Evolutionary conservation across 164 flowering plant genomes (phyloP).

Genomic region (Vitis rotundifolia): DNA sequence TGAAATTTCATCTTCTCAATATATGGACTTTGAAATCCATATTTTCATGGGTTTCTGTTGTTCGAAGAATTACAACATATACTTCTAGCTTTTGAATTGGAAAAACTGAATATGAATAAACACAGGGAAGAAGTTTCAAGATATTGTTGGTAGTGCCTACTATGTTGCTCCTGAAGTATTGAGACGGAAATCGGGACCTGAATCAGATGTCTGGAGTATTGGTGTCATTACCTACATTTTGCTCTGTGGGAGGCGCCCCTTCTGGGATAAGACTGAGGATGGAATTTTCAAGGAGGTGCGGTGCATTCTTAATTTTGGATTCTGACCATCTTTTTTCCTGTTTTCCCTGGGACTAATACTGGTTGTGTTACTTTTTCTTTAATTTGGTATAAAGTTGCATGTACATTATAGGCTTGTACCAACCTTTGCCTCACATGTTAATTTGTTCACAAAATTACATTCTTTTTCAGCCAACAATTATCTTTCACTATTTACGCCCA

Average conservation of each 20-base stretch:
- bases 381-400: neutral
- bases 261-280: slow-evolving; percentile 99
- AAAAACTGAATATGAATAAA: slow-evolving; percentile 2
- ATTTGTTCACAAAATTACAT: too few species aligned
- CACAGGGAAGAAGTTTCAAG: slow-evolving; percentile 81
- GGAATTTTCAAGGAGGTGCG: slow-evolving; percentile 96
- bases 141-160: slow-evolving; percentile 98
- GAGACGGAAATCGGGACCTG: slow-evolving; percentile 95
- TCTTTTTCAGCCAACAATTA: too few species aligned
- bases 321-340: neutral
- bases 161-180: slow-evolving; percentile 99
- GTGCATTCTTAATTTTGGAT: slow-evolving; percentile 4
- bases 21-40: neutral
- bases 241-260: slow-evolving; percentile 96
- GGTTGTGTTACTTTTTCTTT: neutral
- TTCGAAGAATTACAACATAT: neutral
- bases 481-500: too few species aligned
- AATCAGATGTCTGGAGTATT: slow-evolving; percentile 99
- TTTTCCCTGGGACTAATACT: neutral
- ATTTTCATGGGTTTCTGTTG: neutral
- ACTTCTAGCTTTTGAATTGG: too few species aligned
- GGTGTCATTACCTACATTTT: slow-evolving; percentile 98
- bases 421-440: too few species aligned
- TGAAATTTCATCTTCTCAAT: neutral
- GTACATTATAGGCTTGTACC: too few species aligned